These are phyloP conservation scores for Claviceps lovelessii DNA, from an alignment of 2,329 filamentous ascomycete species.

Conservation along the genomic window DNA sequence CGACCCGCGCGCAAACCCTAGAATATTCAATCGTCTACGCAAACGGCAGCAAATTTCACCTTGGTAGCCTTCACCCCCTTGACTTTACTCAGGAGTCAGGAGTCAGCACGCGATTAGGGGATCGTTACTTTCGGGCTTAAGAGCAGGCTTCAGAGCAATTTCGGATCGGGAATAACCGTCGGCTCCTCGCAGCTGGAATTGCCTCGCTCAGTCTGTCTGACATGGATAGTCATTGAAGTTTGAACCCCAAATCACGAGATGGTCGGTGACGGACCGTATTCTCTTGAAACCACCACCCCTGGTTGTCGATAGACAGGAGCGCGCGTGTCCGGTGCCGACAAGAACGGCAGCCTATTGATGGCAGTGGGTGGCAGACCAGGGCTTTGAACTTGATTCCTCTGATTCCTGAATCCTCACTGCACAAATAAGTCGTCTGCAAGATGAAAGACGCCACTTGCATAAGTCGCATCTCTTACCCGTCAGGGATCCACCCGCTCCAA, in stretches of 20 bases:
- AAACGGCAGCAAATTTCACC: background rate
- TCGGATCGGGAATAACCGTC: too few relatives aligned
- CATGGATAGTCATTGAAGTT: conserved; percentile 1
- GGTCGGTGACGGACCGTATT: background rate
- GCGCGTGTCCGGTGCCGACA: background rate
- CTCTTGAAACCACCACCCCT: background rate
- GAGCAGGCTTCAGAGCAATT: background rate
- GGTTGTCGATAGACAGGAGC: background rate
- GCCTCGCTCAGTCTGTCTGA: conserved; percentile 2
- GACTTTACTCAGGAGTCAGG: background rate
- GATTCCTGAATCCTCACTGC: too few relatives aligned
- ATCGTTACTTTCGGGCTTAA: background rate
- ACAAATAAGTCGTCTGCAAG: background rate
- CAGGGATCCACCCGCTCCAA: background rate
- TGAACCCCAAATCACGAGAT: background rate
- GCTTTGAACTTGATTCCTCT: too few relatives aligned
- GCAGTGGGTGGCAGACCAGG: too few relatives aligned
- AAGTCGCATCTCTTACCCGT: background rate
- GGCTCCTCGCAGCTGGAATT: conserved; percentile 1
- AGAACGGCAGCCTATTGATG: background rate
- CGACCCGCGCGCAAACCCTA: background rate
- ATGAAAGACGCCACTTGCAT: background rate
- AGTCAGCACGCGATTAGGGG: background rate
- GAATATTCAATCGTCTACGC: background rate
- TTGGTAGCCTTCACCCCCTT: background rate